Conservation (phyloP, 441 rosid genomes). For the Gossypium laxum region DNA sequence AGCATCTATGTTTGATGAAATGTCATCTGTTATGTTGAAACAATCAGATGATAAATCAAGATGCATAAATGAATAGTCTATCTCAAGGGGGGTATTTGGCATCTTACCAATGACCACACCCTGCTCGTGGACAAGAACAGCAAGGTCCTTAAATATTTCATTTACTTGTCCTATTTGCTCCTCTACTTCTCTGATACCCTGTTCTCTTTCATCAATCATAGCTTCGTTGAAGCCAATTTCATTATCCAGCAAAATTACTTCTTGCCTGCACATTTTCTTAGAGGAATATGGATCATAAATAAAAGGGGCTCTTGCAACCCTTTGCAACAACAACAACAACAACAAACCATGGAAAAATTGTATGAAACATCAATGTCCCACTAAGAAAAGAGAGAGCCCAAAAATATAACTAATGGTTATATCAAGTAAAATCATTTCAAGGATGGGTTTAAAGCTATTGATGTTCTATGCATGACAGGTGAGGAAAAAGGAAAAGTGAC, state of each 20-base stretch:
- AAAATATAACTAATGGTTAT: neutral
- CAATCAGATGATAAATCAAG: neutral
- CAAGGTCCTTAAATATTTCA: constrained; percentile 65
- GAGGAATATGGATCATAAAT: neutral
- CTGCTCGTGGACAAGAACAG: constrained; percentile 64
- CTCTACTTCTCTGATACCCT: constrained; percentile 49
- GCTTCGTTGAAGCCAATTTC: constrained; percentile 65
- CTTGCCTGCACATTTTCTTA: constrained; percentile 35
- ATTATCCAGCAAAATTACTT: constrained; percentile 45
- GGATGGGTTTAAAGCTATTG: constrained; percentile 1
- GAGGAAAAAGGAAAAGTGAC: neutral
- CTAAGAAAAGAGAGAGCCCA: neutral
- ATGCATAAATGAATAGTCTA: neutral
- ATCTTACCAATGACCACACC: constrained; percentile 56
- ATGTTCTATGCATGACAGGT: neutral
- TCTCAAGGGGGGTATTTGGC: neutral
- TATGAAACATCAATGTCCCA: neutral
- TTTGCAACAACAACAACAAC: neutral
- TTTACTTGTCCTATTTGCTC: constrained; percentile 57
- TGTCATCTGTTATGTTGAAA: constrained; percentile 37
- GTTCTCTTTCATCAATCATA: constrained; percentile 61
- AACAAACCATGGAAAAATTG: neutral
- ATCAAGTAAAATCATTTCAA: neutral
- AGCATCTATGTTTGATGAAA: constrained; percentile 48
- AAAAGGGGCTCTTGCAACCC: neutral